Evolutionary conservation across 192 early-diverging fungal genomes (phyloP), one percentile per base, ranked within the genome.

Genomic region (Lunasporangiospora selenospora): DNA sequence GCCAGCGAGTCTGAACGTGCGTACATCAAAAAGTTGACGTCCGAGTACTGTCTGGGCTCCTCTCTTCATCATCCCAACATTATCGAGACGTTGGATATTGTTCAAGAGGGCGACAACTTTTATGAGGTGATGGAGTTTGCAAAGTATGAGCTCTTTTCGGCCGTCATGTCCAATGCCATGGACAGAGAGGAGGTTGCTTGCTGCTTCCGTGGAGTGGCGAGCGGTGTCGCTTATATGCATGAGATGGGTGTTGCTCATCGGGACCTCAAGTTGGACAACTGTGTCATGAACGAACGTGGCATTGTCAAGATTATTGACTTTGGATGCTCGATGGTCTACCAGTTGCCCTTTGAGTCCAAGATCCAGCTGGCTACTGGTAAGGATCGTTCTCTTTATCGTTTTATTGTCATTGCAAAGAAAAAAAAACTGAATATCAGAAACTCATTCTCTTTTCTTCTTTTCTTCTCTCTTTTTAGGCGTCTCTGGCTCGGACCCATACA

Each of bases 251-350:
- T 97, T 32, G 93, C 94, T 6, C 95, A 97, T 75, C 81, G 95
- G 26, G 94, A 97, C 54, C 77, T 97, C 49, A 95, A 97, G 59
- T 85, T 94, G 29, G 88, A 90, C 71, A 97, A 97, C 84, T 82
- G 92, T 37, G 67, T 96, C 19, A 62, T 97, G 60, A 88, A 89
- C 57, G 80, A 75, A 18, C 47, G 63, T 12, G 89, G 89, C n/a
- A 80, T 87, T 39, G 66, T 97, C 63, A 97, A 97, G 70, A 90
- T 97, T 55, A 95, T 94, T 24, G 95, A 97, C 58, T 97, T 97
- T 83, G 95, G 95, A 26, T 93, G 93, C 51, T 89, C 89, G 0
- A 86, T 83, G 32, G 94, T 97, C 15, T 97, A 89, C 67, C 83
- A 89, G 50, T 86, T 86, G 38, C 93, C 92, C 8, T 96, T 93